phyloP scores from a whole-genome alignment of 345 rosid genomes.

The Anastatica hierochuntica region DNA sequence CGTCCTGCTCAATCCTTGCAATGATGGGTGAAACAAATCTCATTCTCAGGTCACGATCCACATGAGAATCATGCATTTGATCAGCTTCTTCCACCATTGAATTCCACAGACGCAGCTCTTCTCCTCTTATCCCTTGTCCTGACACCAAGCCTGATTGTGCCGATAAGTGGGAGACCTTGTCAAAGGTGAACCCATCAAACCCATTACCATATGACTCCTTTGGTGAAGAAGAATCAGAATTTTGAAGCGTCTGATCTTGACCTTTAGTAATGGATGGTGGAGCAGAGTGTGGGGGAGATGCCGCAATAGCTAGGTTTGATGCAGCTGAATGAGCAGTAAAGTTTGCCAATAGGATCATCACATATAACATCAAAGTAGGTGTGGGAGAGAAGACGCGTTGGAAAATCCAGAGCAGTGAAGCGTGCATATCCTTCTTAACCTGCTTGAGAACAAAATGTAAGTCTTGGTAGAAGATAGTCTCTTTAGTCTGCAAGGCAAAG shows the following conservation, averaged over 20 bases:
- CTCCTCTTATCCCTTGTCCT: conserved; percentile 13
- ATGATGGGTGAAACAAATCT: conserved; percentile 31
- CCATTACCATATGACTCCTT: not conserved
- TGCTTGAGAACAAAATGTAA: too few relatives aligned
- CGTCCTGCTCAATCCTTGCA: conserved; percentile 38
- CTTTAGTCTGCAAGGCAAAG: conserved; percentile 37
- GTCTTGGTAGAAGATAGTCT: conserved; percentile 26
- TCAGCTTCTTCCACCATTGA: conserved; percentile 40
- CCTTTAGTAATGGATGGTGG: not conserved
- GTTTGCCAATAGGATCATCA: conserved; percentile 64
- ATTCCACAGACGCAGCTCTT: conserved; percentile 45
- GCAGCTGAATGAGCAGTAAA: conserved; percentile 55
- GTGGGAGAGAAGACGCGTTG: conserved; percentile 55
- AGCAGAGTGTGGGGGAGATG: not conserved
- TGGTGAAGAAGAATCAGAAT: not conserved
- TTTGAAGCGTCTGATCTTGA: not conserved
- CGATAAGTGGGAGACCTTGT: not conserved
- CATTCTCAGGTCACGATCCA: conserved; percentile 30
- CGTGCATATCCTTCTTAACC: conserved; percentile 48
- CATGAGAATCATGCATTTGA: conserved; percentile 27
- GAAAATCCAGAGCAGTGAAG: conserved; percentile 57
- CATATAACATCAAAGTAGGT: conserved; percentile 62
- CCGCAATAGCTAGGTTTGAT: conserved; percentile 12
- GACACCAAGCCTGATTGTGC: not conserved
- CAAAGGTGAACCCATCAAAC: not conserved